These are phyloP conservation scores for Lignosus rhinocerotis DNA, from an alignment of 1,284 basidiomycete genomes.

Conservation along the genomic window DNA sequence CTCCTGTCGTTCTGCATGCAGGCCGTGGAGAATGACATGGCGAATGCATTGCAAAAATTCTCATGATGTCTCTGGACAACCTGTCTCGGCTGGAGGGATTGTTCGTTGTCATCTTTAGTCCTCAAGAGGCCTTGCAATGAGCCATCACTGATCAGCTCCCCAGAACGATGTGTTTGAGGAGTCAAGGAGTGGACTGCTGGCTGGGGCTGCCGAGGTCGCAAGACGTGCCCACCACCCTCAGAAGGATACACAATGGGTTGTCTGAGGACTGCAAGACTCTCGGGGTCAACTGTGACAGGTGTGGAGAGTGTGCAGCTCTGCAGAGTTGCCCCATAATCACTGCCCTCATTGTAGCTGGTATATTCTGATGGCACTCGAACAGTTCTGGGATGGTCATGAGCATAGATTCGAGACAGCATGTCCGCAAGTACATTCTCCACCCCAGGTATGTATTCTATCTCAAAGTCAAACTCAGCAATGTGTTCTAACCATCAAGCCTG, in stretches of 20 bases:
- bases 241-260: too few species aligned
- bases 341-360: slow-evolving; percentile 4
- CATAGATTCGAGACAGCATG: slow-evolving; percentile 37
- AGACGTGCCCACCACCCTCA: too few species aligned
- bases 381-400: slow-evolving; percentile 28
- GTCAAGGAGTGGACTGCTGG: too few species aligned
- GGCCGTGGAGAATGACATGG: not conserved
- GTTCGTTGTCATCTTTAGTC: too few species aligned
- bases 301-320: not conserved
- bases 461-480: slow-evolving; percentile 28
- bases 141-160: too few species aligned
- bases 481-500: slow-evolving; percentile 19
- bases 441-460: slow-evolving; percentile 26
- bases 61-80: not conserved
- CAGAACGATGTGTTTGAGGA: too few species aligned
- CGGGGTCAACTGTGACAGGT: not conserved
- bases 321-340: too few species aligned
- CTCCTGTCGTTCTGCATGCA: not conserved
- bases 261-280: not conserved
- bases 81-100: not conserved
- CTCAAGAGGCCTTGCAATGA: too few species aligned
- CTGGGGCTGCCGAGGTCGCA: too few species aligned
- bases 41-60: not conserved
- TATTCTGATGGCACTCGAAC: slow-evolving; percentile 29
- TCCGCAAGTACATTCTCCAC: slow-evolving; percentile 28